A percentile compares a stretch with the other conserved stretches of the same genome.
Evolutionary conservation across 1,139 yeast species (phyloP).

Genomic region (Suhomyces bribrorum): DNA sequence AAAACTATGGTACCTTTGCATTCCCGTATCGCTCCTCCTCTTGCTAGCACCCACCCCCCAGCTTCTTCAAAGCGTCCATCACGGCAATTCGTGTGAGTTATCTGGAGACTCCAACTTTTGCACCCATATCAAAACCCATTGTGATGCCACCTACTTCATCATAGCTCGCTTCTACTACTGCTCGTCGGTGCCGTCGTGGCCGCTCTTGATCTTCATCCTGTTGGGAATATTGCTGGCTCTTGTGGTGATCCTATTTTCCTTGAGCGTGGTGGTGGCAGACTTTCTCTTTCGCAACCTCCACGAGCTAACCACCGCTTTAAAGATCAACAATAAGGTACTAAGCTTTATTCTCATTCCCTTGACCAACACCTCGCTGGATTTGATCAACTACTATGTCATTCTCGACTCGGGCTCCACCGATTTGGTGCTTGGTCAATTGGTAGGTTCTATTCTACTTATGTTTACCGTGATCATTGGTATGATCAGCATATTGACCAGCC

Average conservation of each 20-base stretch:
- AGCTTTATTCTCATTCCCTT: conserved; percentile 42
- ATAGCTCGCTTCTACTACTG: conserved; percentile 33
- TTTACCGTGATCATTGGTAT: conserved; percentile 40
- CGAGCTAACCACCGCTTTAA: conserved; percentile 27
- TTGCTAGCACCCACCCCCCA: conserved; percentile 1
- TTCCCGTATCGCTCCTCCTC: conserved; percentile 1
- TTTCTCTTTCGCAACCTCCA: conserved; percentile 36
- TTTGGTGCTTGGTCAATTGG: conserved; percentile 43
- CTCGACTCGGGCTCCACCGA: conserved; percentile 34
- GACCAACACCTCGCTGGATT: conserved; percentile 44
- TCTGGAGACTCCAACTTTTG: conserved; percentile 19
- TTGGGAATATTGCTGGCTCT: conserved; percentile 19
- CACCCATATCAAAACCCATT: conserved; percentile 21
- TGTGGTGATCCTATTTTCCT: conserved; percentile 22
- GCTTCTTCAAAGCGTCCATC: background rate
- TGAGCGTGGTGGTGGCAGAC: conserved; percentile 41
- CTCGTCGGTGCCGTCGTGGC: conserved; percentile 16
- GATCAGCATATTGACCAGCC: conserved; percentile 30
- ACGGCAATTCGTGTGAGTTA: conserved; percentile 6
- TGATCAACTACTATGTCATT: conserved; percentile 38
- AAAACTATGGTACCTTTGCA: conserved; percentile 3
- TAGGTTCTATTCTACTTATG: conserved; percentile 41
- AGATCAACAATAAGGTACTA: conserved; percentile 34
- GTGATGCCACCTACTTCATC: conserved; percentile 28
- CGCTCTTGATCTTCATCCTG: conserved; percentile 18